Evolutionary conservation across 371 early-diverging fungal species (phyloP).

Genomic region (Polyrhizophydium stewartii): DNA sequence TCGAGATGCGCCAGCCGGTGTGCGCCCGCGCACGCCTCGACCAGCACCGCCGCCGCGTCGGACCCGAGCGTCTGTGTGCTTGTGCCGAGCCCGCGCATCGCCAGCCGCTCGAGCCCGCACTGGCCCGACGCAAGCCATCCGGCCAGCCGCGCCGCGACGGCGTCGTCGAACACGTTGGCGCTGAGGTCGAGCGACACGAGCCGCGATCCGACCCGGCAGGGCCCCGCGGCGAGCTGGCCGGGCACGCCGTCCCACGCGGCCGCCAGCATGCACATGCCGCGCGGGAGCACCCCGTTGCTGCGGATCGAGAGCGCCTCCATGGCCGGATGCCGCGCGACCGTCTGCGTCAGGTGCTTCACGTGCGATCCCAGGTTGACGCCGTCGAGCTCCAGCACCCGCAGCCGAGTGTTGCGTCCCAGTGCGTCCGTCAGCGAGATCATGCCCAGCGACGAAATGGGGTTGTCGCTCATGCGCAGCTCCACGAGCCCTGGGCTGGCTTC

Average conservation of each 20-base stretch:
- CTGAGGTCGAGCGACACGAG: background rate
- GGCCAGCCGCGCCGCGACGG: background rate
- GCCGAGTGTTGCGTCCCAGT: background rate
- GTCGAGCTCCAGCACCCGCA: background rate
- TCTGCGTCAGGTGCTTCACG: background rate
- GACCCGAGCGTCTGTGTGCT: background rate
- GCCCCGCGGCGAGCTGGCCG: no score
- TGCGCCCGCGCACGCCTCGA: background rate
- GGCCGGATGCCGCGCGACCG: background rate
- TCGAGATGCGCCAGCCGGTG: background rate
- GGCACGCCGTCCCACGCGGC: no score
- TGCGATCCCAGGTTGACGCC: background rate
- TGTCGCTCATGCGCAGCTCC: background rate
- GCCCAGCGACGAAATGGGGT: background rate
- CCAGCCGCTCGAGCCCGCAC: background rate
- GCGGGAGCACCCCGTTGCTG: background rate
- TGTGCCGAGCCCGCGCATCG: background rate
- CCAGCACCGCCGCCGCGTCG: background rate
- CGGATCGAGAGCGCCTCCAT: background rate
- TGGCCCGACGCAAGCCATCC: background rate
- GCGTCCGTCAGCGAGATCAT: background rate
- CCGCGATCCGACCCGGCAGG: no score
- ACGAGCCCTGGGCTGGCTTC: background rate
- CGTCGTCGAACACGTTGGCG: background rate
- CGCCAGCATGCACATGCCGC: background rate